Percentiles rank a stretch among this genome's conserved stretches.
phyloP scores from a whole-genome alignment of 148 eudicot species.

The Camellia lanceoleosa region DNA sequence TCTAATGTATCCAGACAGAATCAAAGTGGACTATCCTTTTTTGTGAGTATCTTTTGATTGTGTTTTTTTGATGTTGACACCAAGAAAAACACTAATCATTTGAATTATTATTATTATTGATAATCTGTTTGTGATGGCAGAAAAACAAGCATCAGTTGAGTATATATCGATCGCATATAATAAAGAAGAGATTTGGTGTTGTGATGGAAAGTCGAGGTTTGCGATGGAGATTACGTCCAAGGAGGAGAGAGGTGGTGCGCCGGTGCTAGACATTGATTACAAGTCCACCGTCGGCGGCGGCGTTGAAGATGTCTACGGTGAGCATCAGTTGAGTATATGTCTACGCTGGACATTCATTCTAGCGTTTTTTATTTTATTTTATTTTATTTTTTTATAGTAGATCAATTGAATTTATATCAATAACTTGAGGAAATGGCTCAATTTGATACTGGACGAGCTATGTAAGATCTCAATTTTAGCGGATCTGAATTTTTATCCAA shows the following conservation, averaged over 20 bases:
- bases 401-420: background rate
- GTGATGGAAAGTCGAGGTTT: constrained; percentile 2
- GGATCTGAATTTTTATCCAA: background rate
- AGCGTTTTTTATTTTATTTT: background rate
- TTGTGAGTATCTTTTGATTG: too few relatives aligned
- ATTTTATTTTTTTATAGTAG: background rate
- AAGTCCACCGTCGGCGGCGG: constrained; percentile 57
- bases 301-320: constrained; percentile 71
- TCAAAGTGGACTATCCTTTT: too few relatives aligned
- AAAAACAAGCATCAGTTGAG: too few relatives aligned
- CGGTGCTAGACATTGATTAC: constrained; percentile 40
- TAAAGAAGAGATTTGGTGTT: too few relatives aligned
- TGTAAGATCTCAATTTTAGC: background rate
- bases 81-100: too few relatives aligned
- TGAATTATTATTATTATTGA: too few relatives aligned
- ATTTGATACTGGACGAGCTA: background rate
- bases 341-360: background rate
- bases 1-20: too few relatives aligned
- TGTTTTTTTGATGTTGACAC: too few relatives aligned
- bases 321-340: constrained; percentile 32
- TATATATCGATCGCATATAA: too few relatives aligned
- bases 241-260: constrained; percentile 18
- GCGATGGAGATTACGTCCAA: constrained; percentile 35
- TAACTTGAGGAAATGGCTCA: too few relatives aligned
- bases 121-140: too few relatives aligned